phyloP scores from a whole-genome alignment of 768 basidiomycete genomes.

The Lactifluus volemus region DNA sequence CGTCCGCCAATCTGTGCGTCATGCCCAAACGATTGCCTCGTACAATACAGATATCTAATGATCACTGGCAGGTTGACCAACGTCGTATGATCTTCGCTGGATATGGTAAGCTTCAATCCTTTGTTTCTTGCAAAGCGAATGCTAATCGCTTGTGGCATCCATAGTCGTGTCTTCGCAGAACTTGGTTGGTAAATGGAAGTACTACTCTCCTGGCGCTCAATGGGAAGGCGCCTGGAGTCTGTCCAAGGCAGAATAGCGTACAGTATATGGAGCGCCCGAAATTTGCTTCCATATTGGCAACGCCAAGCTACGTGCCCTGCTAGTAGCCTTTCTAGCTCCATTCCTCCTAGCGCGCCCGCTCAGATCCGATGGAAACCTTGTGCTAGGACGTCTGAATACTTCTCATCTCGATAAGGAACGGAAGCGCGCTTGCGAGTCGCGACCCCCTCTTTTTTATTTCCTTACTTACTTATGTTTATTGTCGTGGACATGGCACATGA shows the following conservation, averaged over 20 bases:
- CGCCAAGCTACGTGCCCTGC: background rate
- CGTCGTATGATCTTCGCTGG: slow-evolving; percentile 12
- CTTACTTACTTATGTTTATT: slow-evolving; percentile 1
- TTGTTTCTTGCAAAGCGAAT: background rate
- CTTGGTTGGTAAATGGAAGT: slow-evolving; percentile 16
- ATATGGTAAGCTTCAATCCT: slow-evolving; percentile 6
- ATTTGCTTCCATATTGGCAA: background rate
- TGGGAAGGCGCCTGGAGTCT: slow-evolving; percentile 18
- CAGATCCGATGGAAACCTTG: slow-evolving; percentile 6
- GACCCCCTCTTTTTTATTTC: background rate
- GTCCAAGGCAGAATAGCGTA: slow-evolving; percentile 5
- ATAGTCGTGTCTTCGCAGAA: slow-evolving; percentile 19
- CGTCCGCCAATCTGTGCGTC: slow-evolving; percentile 7
- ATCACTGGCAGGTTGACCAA: background rate
- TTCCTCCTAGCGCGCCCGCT: background rate
- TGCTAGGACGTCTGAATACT: background rate
- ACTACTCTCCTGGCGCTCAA: slow-evolving; percentile 1
- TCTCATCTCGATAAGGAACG: background rate
- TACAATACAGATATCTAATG: background rate
- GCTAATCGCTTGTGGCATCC: background rate
- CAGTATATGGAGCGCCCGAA: background rate
- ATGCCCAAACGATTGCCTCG: background rate
- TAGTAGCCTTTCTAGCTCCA: background rate
- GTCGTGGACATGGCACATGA: background rate
- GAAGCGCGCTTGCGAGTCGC: background rate